Base-by-base conservation (phyloP, 441 rosid species). In the Syzygium malaccense region DNA sequence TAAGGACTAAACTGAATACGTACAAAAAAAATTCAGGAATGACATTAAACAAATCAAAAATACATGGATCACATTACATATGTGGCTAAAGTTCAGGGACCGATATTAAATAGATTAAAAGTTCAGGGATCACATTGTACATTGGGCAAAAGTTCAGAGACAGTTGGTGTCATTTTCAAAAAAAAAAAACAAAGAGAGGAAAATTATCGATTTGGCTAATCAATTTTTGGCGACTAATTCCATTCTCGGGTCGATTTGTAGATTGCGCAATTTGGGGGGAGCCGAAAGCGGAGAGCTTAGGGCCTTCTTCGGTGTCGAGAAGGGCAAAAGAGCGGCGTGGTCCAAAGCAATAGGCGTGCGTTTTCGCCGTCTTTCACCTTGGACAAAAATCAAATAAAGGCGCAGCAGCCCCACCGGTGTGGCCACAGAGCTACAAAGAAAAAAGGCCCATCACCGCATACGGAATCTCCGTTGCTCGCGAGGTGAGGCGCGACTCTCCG, bases 21-120 rank as follows among this genome's bases (percentile, higher is more conserved):
- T 45, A 0, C 9, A 8, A 45, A 45, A n/a, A n/a, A 45, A 45
- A 2, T 45, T 45, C 7, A 8, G 2, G 2, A 1, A 45, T 7
- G 2, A 7, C 48, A 45, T 45, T 45, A 45, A 45, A 45, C 9
- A 8, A 45, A 45, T 7, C 48, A 7, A 45, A 45, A 45, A 9
- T 45, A 45, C 9, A 45, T 8, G 48, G 48, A 45, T 9, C 48
- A 7, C 48, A 7, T 7, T 45, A 1, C 48, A 45, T 45, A 45
- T 45, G 2, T 7, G 48, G 1, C 7, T 45, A 45, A 45, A 45
- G 48, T 45, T 45, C 48, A 45, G 48, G 2, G 48, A 45, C 9
- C 48, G 48, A 45, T 1, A 45, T 45, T 45, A 9, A 7, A 45
- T 45, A 1, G 48, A 7, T 45, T 45, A 45, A 45, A 45, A 45